Percentiles rank a stretch among this genome's conserved stretches.
Conservation (phyloP, 2,329 filamentous ascomycete genomes). For the Didymella glomerata region DNA sequence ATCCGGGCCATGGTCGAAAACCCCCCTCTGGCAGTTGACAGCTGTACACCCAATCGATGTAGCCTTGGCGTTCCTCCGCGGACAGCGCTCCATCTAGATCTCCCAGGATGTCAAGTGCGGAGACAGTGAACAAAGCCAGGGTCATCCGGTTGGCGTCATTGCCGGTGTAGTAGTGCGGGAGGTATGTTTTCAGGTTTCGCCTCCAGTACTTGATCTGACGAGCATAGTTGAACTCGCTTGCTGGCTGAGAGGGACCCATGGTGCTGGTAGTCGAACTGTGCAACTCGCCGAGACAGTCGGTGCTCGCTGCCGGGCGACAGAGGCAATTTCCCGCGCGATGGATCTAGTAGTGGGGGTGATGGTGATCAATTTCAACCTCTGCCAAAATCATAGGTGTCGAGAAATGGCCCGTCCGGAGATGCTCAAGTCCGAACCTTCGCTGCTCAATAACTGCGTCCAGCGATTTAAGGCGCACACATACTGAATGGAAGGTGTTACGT, state of each 20-base stretch:
- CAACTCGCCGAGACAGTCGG: conserved; percentile 16
- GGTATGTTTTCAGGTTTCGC: conserved; percentile 80
- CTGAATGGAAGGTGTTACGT: background rate
- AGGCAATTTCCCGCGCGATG: conserved; percentile 17
- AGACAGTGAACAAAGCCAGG: conserved; percentile 87
- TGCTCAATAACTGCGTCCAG: conserved; percentile 5
- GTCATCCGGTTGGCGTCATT: conserved; percentile 92
- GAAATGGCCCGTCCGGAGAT: conserved; percentile 11
- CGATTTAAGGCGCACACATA: conserved; percentile 15
- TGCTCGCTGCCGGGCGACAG: conserved; percentile 11
- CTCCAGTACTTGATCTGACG: conserved; percentile 90
- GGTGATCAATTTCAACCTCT: conserved; percentile 18
- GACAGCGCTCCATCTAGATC: conserved; percentile 65
- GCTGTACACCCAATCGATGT: conserved; percentile 79
- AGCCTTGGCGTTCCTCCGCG: conserved; percentile 62
- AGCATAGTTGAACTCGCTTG: conserved; percentile 43
- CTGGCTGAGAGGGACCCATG: conserved; percentile 20
- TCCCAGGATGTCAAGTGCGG: conserved; percentile 82
- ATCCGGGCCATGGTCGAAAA: conserved; percentile 85
- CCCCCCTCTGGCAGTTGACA: conserved; percentile 88
- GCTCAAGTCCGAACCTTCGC: conserved; percentile 2
- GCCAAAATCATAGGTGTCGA: conserved; percentile 11
- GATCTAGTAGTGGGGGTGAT: conserved; percentile 21
- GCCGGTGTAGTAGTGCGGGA: conserved; percentile 83
- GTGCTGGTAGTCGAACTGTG: conserved; percentile 9